phyloP scores from a whole-genome alignment of 768 basidiomycete species.

The Boletus subcaerulescens region DNA sequence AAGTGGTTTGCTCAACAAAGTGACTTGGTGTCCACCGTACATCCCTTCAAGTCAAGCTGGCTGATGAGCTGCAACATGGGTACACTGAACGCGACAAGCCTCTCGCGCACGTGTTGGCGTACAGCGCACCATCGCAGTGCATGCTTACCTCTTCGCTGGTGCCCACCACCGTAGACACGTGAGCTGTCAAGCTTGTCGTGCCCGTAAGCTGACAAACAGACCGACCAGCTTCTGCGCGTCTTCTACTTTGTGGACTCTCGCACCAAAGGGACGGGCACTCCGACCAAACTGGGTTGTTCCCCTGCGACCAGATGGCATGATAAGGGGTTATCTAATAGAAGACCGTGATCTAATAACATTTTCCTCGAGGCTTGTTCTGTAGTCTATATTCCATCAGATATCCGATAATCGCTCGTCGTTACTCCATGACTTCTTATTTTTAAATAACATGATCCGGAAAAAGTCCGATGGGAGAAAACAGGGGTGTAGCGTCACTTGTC shows the following conservation, averaged over 20 bases:
- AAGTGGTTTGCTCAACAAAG: too few relatives aligned
- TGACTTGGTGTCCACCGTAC: conserved; percentile 21
- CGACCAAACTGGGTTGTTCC: conserved; percentile 16
- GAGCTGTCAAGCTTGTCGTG: not conserved
- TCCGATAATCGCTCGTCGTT: not conserved
- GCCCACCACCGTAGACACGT: conserved; percentile 10
- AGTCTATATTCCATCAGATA: not conserved
- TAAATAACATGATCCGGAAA: not conserved
- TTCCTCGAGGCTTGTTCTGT: too few relatives aligned
- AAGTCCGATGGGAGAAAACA: not conserved
- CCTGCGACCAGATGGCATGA: conserved; percentile 6
- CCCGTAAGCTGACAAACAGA: conserved; percentile 12
- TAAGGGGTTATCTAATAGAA: not conserved
- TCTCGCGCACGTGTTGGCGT: too few relatives aligned
- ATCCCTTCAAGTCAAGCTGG: conserved; percentile 14
- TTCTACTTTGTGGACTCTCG: conserved; percentile 11
- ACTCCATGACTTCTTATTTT: not conserved
- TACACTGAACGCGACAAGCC: too few relatives aligned
- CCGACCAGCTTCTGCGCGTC: conserved; percentile 22
- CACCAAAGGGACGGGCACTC: not conserved
- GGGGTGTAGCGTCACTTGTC: not conserved
- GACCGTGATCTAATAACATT: not conserved
- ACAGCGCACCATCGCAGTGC: not conserved
- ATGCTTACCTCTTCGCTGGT: conserved; percentile 13
- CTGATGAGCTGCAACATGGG: conserved; percentile 6